Conservation (phyloP, 257 asterid species). For the Primulina huaijiensis region DNA sequence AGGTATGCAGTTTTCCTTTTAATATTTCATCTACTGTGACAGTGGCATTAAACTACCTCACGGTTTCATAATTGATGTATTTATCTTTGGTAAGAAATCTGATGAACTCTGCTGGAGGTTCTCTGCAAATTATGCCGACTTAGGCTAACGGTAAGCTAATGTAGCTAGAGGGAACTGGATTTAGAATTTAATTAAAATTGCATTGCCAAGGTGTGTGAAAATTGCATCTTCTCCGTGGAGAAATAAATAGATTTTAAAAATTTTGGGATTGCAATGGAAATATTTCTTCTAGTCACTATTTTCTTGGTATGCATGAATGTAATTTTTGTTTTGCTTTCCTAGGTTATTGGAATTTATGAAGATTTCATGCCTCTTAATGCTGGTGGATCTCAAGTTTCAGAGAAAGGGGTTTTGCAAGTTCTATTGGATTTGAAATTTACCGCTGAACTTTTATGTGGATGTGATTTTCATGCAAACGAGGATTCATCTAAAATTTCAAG, state of each 20-base stretch:
- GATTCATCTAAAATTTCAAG: constrained; percentile 47
- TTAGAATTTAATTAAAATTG: not conserved
- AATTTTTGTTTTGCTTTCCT: constrained; percentile 26
- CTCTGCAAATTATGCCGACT: constrained; percentile 1
- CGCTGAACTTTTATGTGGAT: constrained; percentile 80
- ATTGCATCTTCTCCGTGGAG: not conserved
- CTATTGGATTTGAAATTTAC: constrained; percentile 82
- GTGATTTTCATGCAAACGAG: constrained; percentile 48
- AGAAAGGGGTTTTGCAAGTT: constrained; percentile 84
- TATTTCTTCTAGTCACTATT: not conserved
- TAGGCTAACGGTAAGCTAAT: constrained; percentile 14
- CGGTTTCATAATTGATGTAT: not conserved
- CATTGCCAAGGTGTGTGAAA: not conserved
- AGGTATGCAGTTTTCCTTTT: constrained; percentile 47
- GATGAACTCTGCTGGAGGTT: constrained; percentile 7
- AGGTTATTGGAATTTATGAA: constrained; percentile 72
- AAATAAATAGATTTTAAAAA: not conserved
- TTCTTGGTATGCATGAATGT: constrained; percentile 21
- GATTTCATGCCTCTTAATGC: constrained; percentile 58
- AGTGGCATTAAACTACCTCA: constrained; percentile 13
- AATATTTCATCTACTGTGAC: not conserved
- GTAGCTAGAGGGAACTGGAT: not conserved
- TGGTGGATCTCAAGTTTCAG: constrained; percentile 57
- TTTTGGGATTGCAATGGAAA: not conserved
- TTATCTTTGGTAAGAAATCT: constrained; percentile 19